A percentile compares a stretch with the other conserved stretches of the same genome.
phyloP scores from a whole-genome alignment of 2,329 filamentous ascomycete genomes.

The Sporothrix pseudoabietina region DNA sequence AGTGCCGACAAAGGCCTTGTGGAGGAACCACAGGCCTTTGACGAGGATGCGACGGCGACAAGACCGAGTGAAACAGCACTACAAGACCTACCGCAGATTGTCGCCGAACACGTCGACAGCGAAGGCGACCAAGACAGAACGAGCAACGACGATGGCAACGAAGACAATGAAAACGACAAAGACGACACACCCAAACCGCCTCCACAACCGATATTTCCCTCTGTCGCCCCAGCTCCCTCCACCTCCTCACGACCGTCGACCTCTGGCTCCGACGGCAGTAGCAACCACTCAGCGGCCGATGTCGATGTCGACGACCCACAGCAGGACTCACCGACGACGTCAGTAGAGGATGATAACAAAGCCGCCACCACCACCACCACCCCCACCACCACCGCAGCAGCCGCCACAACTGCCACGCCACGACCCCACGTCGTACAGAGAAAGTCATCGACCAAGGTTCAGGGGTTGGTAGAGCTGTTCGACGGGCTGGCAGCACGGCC shows the following conservation, averaged over 20 bases:
- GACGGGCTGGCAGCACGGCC: slow-evolving; percentile 43
- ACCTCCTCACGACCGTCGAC: slow-evolving; percentile 35
- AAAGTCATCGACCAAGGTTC: slow-evolving; percentile 50
- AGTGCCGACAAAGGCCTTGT: neutral
- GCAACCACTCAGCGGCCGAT: neutral
- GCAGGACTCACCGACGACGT: slow-evolving; percentile 50
- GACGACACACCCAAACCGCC: neutral
- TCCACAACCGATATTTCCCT: neutral
- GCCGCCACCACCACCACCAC: slow-evolving; percentile 26
- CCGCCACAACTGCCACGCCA: neutral
- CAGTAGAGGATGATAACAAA: slow-evolving; percentile 48
- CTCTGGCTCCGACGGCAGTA: slow-evolving; percentile 35
- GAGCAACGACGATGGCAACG: neutral
- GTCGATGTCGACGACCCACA: slow-evolving; percentile 39
- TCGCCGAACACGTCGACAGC: neutral
- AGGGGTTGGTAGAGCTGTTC: slow-evolving; percentile 54
- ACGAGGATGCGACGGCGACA: neutral
- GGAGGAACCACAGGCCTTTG: neutral
- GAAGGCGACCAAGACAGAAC: neutral
- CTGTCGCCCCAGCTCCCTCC: neutral
- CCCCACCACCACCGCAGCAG: neutral
- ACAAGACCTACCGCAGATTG: neutral
- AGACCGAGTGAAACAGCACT: too few relatives aligned
- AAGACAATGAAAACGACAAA: neutral
- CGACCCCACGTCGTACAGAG: slow-evolving; percentile 32